Conservation (phyloP, 495 filamentous ascomycete species). For the Pyrenopolyporus hunteri region DNA sequence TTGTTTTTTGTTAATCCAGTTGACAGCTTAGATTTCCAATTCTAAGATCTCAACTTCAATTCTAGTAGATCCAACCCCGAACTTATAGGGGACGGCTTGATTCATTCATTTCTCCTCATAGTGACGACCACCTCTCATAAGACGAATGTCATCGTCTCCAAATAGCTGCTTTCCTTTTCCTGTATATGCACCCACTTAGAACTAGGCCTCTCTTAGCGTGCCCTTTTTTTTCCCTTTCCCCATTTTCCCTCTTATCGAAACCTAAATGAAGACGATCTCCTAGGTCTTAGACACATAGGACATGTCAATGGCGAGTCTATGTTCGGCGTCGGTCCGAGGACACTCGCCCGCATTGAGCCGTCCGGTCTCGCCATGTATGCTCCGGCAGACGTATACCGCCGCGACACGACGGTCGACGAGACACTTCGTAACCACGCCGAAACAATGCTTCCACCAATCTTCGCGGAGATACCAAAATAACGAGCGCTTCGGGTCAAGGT, state of each 20-base stretch:
- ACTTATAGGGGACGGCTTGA: background rate
- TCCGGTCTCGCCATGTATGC: slow-evolving; percentile 27
- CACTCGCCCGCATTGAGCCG: background rate
- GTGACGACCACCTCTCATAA: background rate
- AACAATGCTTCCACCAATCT: slow-evolving; percentile 28
- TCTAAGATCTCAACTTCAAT: background rate
- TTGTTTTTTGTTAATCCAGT: slow-evolving; percentile 3
- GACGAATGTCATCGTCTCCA: slow-evolving; percentile 8
- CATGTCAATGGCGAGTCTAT: slow-evolving; percentile 33
- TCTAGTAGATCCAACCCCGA: background rate
- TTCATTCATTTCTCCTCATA: background rate
- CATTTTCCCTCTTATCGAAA: too few relatives aligned
- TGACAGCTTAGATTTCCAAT: slow-evolving; percentile 11
- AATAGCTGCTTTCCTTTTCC: background rate
- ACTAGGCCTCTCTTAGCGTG: slow-evolving; percentile 14
- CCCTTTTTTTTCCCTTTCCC: background rate
- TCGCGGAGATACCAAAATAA: slow-evolving; percentile 47
- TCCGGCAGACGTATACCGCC: slow-evolving; percentile 17
- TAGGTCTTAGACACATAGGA: slow-evolving; percentile 7
- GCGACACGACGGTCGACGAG: slow-evolving; percentile 24
- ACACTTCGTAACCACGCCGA: slow-evolving; percentile 19
- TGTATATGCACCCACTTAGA: slow-evolving; percentile 17
- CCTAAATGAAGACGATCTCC: slow-evolving; percentile 13
- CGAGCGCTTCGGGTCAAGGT: slow-evolving; percentile 49
- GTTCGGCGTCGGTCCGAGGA: slow-evolving; percentile 19